Base-by-base conservation (phyloP, 2,329 filamentous ascomycete genomes). In the Diaporthe australafricana region DNA sequence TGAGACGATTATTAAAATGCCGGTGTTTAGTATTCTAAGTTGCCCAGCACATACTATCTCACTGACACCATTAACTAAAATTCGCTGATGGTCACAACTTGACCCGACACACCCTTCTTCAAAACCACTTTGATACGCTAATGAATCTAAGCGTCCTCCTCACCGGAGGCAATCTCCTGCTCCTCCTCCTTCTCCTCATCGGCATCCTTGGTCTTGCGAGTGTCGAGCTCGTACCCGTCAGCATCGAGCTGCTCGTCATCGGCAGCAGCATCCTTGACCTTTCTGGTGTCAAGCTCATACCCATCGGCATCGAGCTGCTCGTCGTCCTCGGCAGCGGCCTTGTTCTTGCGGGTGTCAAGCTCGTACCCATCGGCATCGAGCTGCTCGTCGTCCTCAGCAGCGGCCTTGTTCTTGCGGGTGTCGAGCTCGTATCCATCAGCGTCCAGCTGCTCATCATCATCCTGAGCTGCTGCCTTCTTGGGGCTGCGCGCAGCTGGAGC, bases 141-240 rank as follows among this genome's bases (percentile, higher is more conserved):
- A 1, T 12, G 25, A 12, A 16, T 47, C 52, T 65, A 70, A 11
- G 55, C 20, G 11, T 60, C 67, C 47, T 68, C 56, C 71, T 67
- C 71, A 27, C 45, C 67, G 25, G 66, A 57, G 17, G 68, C 67
- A 3, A 32, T 5, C 20, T 47, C 57, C 47, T 68, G 67, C n/a
- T 68, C 7, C 20, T 68, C 71, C 22, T 72, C 70, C 30, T 53
- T 47, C 32, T 45, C 52, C 48, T 70, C 68, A 8, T 71, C 52
- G 14, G 55, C 42, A 1, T 55, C 66, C 42, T 69, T 27, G 55
- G 52, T 65, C 52, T 65, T 50, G 45, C 60, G 60, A 45, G 60
- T 65, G 30, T 65, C 60, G 1, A 65, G 45, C 60, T 65, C 60
- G 16, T 65, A 65, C 1, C 60, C 60, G 3, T 65, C 60, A 2